Conservation (phyloP, 495 filamentous ascomycete genomes). For the Aspergillus sclerotiicarbonarius region DNA sequence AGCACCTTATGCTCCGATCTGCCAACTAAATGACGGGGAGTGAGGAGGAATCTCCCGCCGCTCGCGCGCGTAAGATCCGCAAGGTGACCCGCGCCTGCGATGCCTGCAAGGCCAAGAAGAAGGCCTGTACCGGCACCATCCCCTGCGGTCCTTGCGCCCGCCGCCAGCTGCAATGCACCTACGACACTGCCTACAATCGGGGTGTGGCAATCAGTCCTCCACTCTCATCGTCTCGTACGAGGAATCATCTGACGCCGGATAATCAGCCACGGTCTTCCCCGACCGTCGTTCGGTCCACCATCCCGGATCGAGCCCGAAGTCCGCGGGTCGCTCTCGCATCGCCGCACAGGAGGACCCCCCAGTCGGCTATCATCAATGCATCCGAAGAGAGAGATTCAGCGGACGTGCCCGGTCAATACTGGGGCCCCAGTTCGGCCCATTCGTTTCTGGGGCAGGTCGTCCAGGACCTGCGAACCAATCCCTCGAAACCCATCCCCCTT, state of each 20-base stretch:
- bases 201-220: constrained; percentile 24
- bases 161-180: constrained; percentile 18
- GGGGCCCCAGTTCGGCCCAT: constrained; percentile 28
- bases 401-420: constrained; percentile 22
- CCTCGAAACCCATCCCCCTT: constrained; percentile 8
- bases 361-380: constrained; percentile 3
- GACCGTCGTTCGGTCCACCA: background rate
- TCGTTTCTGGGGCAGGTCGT: constrained; percentile 27
- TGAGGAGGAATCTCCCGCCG: too few species aligned
- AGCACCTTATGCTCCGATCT: too few species aligned
- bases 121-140: constrained; percentile 27
- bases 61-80: constrained; percentile 18
- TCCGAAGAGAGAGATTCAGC: constrained; percentile 1
- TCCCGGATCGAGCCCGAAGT: background rate
- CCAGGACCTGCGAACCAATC: constrained; percentile 6
- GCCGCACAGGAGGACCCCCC: background rate
- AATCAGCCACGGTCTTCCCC: background rate
- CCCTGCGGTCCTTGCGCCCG: constrained; percentile 27
- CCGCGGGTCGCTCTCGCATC: background rate
- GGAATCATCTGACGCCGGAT: background rate
- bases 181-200: constrained; percentile 25
- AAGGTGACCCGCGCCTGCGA: constrained; percentile 31
- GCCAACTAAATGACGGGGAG: too few species aligned
- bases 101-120: constrained; percentile 28
- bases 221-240: constrained; percentile 7